These are phyloP conservation scores for Psilocybe azurescens DNA, from an alignment of 768 basidiomycete genomes.

Conservation along the genomic window DNA sequence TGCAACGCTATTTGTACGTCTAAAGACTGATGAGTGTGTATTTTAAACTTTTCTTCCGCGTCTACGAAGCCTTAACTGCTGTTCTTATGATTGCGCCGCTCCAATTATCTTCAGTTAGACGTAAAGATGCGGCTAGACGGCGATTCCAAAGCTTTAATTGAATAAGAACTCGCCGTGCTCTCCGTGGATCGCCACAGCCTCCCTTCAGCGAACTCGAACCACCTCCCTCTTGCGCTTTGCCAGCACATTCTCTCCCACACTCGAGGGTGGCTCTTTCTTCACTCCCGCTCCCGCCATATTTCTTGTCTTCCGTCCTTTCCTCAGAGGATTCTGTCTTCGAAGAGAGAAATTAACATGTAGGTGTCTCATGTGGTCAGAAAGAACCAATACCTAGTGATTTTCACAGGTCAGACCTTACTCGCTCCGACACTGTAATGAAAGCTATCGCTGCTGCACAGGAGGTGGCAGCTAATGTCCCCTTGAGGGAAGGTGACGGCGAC, in stretches of 20 bases:
- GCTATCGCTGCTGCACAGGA: conserved; percentile 30
- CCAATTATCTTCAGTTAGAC: conserved; percentile 25
- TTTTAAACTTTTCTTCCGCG: conserved; percentile 23
- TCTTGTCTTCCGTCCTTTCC: conserved; percentile 1
- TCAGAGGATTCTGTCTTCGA: conserved; percentile 7
- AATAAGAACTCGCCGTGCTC: conserved; percentile 30
- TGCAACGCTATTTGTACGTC: background rate
- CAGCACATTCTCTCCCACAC: conserved; percentile 25
- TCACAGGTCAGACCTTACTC: conserved; percentile 27
- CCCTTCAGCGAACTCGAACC: conserved; percentile 23
- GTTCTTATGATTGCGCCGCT: conserved; percentile 25
- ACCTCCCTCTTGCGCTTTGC: conserved; percentile 12
- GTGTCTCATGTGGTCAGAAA: conserved; percentile 6
- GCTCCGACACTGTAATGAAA: conserved; percentile 29
- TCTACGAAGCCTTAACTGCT: conserved; percentile 14
- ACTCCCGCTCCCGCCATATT: conserved; percentile 21
- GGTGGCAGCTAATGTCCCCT: conserved; percentile 19
- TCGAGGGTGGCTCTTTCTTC: conserved; percentile 20
- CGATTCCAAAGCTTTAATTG: conserved; percentile 35
- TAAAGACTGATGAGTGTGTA: conserved; percentile 1
- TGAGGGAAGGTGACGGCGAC: conserved; percentile 28
- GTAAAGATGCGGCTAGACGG: conserved; percentile 29
- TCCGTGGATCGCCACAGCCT: conserved; percentile 30
- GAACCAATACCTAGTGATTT: conserved; percentile 6
- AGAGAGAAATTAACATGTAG: conserved; percentile 16